Evolutionary conservation across 371 early-diverging fungal genomes (phyloP).

Genomic region (Mortierella sp.): DNA sequence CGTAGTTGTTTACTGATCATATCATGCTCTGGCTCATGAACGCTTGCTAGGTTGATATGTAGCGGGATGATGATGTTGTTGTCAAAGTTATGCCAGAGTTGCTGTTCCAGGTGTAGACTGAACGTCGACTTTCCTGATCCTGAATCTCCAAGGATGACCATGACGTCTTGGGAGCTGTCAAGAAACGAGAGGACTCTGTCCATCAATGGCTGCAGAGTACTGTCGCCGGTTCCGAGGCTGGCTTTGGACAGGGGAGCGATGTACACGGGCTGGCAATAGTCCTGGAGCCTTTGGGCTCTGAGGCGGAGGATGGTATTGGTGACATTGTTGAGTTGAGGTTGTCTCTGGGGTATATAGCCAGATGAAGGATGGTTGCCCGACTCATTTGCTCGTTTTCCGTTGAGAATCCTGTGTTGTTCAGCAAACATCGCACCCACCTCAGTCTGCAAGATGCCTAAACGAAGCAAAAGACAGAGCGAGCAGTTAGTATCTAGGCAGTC

Average conservation of each 20-base stretch:
- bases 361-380: neutral
- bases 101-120: neutral
- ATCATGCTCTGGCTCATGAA: neutral
- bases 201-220: neutral
- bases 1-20: conserved; percentile 8
- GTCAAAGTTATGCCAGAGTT: conserved; percentile 1
- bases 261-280: neutral
- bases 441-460: too few species aligned
- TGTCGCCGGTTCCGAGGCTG: neutral
- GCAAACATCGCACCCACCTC: neutral
- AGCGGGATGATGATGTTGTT: neutral
- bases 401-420: neutral
- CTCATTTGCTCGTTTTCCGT: neutral
- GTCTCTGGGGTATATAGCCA: neutral
- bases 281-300: neutral
- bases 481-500: too few species aligned
- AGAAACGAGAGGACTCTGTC: neutral
- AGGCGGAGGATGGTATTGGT: neutral
- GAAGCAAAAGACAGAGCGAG: too few species aligned
- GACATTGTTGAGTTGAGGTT: neutral
- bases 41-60: conserved; percentile 1
- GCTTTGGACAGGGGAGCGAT: neutral
- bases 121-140: conserved; percentile 23
- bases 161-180: neutral
- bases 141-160: conserved; percentile 15